phyloP scores from a whole-genome alignment of 306 rosid genomes.

The Rosa chinensis region DNA sequence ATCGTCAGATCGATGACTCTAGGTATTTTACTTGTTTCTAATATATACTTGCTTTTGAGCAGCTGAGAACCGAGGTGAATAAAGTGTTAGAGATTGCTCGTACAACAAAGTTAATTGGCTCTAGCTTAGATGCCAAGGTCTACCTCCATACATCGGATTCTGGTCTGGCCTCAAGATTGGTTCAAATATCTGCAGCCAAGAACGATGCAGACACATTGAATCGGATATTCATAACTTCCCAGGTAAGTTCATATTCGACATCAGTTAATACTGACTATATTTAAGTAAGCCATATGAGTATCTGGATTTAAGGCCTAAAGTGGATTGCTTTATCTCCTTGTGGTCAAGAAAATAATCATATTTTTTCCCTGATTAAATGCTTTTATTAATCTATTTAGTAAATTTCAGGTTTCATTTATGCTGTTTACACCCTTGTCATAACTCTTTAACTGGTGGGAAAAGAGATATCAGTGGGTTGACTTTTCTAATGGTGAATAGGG shows the following conservation, averaged over 20 bases:
- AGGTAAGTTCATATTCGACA: slow-evolving; percentile 47
- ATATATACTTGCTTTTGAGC: slow-evolving; percentile 34
- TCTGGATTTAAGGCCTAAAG: background rate
- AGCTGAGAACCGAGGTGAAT: slow-evolving; percentile 95
- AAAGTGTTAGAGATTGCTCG: slow-evolving; percentile 87
- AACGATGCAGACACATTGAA: slow-evolving; percentile 73
- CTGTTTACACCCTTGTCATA: background rate
- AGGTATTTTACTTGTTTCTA: slow-evolving; percentile 20
- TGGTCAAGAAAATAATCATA: background rate
- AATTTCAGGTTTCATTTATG: background rate
- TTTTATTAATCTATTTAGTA: background rate
- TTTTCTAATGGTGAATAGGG: background rate
- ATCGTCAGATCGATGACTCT: background rate
- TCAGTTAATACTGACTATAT: no score
- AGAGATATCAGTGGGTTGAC: background rate
- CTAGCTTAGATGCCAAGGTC: slow-evolving; percentile 95
- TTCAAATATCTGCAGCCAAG: slow-evolving; percentile 55
- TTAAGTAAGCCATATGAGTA: background rate
- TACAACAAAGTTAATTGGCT: slow-evolving; percentile 70
- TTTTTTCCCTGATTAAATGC: background rate
- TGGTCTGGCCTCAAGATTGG: slow-evolving; percentile 57
- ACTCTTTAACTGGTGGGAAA: background rate
- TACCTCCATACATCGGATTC: slow-evolving; percentile 58
- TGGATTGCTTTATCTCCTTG: background rate
- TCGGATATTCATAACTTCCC: slow-evolving; percentile 80